These are phyloP conservation scores for Neltuma alba DNA, from an alignment of 306 rosid species.

Conservation along the genomic window DNA sequence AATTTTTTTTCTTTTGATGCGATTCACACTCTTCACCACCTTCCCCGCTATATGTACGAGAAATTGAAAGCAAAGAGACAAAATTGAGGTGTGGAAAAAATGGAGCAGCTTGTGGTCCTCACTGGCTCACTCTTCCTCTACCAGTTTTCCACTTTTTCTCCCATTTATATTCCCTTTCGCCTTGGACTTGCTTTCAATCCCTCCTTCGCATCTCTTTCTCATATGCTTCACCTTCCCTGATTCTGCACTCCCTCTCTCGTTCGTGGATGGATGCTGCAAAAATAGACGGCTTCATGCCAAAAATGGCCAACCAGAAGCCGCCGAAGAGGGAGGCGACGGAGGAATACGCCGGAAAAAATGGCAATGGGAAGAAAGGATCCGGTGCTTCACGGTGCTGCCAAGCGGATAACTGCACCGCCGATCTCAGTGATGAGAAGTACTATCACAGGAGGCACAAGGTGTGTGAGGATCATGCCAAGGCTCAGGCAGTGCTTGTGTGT, in stretches of 20 bases:
- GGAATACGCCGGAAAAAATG: too few relatives aligned
- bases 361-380: too few relatives aligned
- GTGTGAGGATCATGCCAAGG: constrained; percentile 67
- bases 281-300: too few relatives aligned
- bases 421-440: constrained; percentile 60
- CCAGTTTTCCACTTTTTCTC: background rate
- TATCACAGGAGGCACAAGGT: constrained; percentile 70
- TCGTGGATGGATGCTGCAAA: too few relatives aligned
- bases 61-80: background rate
- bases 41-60: too few relatives aligned
- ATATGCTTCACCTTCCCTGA: background rate
- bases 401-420: constrained; percentile 62
- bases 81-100: constrained; percentile 4
- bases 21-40: too few relatives aligned
- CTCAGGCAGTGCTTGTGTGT: constrained; percentile 59
- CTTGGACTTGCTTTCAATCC: constrained; percentile 23
- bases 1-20: too few relatives aligned
- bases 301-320: too few relatives aligned
- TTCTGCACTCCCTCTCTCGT: background rate
- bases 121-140: constrained; percentile 6
- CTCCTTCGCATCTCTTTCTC: background rate
- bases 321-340: too few relatives aligned
- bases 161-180: background rate
- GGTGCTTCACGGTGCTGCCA: constrained; percentile 66
- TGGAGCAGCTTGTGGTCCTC: constrained; percentile 61